Conservation (phyloP, 257 asterid species). For the Fraxinus americana region DNA sequence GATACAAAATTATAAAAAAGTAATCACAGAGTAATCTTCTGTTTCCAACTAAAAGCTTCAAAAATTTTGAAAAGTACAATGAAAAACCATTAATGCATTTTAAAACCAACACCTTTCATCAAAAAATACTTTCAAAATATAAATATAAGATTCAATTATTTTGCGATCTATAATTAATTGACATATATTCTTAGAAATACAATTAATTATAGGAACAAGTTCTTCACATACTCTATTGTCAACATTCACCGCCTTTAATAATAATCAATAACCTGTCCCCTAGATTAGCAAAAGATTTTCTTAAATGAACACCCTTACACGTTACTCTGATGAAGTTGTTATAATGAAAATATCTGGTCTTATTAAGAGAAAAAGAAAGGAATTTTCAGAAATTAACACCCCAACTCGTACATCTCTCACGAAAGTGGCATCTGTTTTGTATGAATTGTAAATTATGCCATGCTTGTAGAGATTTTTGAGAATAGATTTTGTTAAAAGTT, state of each 20-base stretch:
- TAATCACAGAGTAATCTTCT: background rate
- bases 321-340: background rate
- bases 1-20: slow-evolving; percentile 9
- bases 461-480: too few species aligned
- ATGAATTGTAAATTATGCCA: background rate
- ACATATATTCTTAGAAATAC: background rate
- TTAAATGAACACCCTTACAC: too few species aligned
- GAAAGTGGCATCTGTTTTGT: background rate
- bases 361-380: background rate
- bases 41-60: background rate
- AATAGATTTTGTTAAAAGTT: too few species aligned
- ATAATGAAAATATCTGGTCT: background rate
- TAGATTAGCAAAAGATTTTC: background rate
- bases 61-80: background rate
- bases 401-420: background rate
- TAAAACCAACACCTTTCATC: background rate
- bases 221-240: background rate
- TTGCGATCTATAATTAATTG: background rate
- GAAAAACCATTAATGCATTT: background rate
- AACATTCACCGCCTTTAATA: background rate
- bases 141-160: too few species aligned
- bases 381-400: background rate
- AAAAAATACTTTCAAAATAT: background rate
- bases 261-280: background rate
- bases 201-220: background rate